Evolutionary conservation across 2,329 filamentous ascomycete genomes (phyloP), one percentile per base, ranked within the genome.

Genomic region (Penicillium sp.): DNA sequence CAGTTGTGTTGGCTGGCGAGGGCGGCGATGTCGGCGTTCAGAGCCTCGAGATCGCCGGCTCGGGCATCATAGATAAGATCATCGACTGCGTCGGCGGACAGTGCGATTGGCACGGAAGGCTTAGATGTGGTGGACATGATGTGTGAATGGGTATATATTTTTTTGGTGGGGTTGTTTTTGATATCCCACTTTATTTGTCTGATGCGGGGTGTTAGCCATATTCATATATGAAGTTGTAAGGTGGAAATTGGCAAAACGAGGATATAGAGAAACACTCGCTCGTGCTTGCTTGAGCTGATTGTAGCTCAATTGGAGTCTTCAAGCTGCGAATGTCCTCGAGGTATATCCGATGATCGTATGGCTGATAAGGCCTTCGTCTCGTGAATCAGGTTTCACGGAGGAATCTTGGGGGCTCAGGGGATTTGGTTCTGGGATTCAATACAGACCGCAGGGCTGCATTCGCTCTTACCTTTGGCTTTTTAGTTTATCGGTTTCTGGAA

Each of bases 61-160:
- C 93, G 90, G 2, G 92, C 84, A 63, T 91, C 86, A 78, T 96
- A 97, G 63, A 97, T 84, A 61, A 97, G 83, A 75, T 97, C 93
- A 72, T 97, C 92, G 67, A 95, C 88, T 73, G 92, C 85, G 49
- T 96, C 92, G 70, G 89, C 86, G 47, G 84, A 83, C 46, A 93
- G 78, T 27, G 64, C 58, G 53, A 73, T 49, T 45, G 67, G 67
- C 49, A 62, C 56, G 49, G 57, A 56, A 40, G 59, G 55, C 56
- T 62, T 62, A 8, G 66, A 49, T 57, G 57, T 14, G 27, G 57
- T 14, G 27, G 58, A 55, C 60, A 62, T 62, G 44, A 39, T 52
- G 39, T 40, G 34, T 39, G 39, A 31, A 29, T 42, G 32, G 32
- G 8, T 52, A n/a, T 42, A 22, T 61, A 46, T 53, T 61, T 31